phyloP scores from a whole-genome alignment of 371 early-diverging fungal species.

The Zopfochytrium polystomum region DNA sequence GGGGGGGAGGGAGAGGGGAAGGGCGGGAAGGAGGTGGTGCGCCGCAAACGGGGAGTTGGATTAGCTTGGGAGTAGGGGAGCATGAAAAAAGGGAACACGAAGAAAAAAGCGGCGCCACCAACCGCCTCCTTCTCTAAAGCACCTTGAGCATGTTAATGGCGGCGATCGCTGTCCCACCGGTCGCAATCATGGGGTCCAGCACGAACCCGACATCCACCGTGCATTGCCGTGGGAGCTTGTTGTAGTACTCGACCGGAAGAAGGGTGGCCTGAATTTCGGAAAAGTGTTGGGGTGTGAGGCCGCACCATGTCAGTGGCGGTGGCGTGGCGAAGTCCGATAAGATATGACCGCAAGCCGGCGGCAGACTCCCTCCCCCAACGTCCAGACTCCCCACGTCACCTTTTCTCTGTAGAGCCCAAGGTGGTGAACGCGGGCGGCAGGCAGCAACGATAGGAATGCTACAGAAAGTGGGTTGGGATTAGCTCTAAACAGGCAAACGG shows the following conservation, averaged over 20 bases:
- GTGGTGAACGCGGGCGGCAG: slow-evolving; percentile 72
- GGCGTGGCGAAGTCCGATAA: too few relatives aligned
- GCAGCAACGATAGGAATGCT: slow-evolving; percentile 69
- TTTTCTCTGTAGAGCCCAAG: slow-evolving; percentile 82
- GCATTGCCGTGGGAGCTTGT: slow-evolving; percentile 73
- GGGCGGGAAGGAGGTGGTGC: not conserved
- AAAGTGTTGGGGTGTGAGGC: too few relatives aligned
- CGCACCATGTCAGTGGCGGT: too few relatives aligned
- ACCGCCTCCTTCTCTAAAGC: not conserved
- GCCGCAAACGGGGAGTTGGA: not conserved
- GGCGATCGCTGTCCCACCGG: slow-evolving; percentile 78
- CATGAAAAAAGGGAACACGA: not conserved
- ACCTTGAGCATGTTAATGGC: slow-evolving; percentile 70
- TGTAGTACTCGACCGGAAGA: slow-evolving; percentile 91
- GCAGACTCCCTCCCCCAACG: too few relatives aligned
- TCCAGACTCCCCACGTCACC: slow-evolving; percentile 42
- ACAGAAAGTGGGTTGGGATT: not conserved
- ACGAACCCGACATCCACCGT: slow-evolving; percentile 69
- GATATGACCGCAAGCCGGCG: too few relatives aligned
- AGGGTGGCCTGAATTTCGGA: slow-evolving; percentile 56
- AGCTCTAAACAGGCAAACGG: not conserved
- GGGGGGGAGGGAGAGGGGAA: not conserved
- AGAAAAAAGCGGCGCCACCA: too few relatives aligned
- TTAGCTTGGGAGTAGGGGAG: not conserved
- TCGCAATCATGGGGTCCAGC: slow-evolving; percentile 83